Conservation (phyloP, 192 early-diverging fungal species). For the Cladochytrium replicatum region DNA sequence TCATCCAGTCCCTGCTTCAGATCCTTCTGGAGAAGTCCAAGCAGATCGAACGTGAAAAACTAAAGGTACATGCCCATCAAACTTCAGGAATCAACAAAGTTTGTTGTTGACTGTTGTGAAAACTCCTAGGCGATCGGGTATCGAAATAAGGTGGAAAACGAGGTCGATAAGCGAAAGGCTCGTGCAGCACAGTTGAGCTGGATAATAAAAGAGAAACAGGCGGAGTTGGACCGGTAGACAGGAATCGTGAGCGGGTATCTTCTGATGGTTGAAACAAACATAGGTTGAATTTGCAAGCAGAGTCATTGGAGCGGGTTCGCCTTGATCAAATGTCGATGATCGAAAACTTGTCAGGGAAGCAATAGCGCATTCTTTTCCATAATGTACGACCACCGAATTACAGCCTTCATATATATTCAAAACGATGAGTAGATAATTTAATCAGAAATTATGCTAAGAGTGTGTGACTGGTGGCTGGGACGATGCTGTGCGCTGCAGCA, state of each 20-base stretch:
- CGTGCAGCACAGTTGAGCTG: constrained; percentile 5
- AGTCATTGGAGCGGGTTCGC: constrained; percentile 6
- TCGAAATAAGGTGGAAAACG: constrained; percentile 31
- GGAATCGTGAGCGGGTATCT: not conserved
- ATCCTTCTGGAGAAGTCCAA: constrained; percentile 35
- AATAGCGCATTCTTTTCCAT: not conserved
- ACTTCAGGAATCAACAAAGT: not conserved
- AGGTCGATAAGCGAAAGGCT: constrained; percentile 25
- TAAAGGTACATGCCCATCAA: constrained; percentile 37
- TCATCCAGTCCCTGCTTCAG: constrained; percentile 27
- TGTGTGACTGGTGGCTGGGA: too few species aligned
- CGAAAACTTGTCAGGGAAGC: not conserved
- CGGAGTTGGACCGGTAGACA: constrained; percentile 6
- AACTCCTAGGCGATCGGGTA: constrained; percentile 32
- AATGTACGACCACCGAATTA: not conserved
- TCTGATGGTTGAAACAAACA: constrained; percentile 4
- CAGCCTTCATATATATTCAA: too few species aligned
- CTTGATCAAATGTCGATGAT: constrained; percentile 9
- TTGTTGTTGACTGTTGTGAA: not conserved
- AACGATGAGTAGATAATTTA: too few species aligned
- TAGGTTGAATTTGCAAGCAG: constrained; percentile 8
- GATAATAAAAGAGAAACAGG: constrained; percentile 9
- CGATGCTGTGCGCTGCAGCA: too few species aligned
- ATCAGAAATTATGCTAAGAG: too few species aligned
- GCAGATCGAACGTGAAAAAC: constrained; percentile 43